Conservation (phyloP, 2,329 filamentous ascomycete species). For the Dactylellina sp. region DNA sequence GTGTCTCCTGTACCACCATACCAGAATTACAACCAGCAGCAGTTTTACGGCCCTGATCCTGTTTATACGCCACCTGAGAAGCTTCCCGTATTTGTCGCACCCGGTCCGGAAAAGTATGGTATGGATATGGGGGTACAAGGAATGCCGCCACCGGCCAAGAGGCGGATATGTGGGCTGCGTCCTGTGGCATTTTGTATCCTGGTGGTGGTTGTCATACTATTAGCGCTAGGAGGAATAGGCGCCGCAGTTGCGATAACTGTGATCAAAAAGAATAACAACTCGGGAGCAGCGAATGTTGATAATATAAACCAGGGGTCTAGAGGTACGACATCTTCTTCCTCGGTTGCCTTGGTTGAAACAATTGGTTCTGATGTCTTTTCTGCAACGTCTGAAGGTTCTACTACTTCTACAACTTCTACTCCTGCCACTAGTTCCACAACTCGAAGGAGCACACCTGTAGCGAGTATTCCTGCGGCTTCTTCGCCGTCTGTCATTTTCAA, state of each 20-base stretch:
- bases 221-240: constrained; percentile 33
- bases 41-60: background rate
- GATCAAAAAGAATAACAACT: constrained; percentile 20
- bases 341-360: background rate
- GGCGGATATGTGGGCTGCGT: constrained; percentile 35
- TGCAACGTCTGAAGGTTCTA: background rate
- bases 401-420: background rate
- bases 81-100: constrained; percentile 2
- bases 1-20: constrained; percentile 13
- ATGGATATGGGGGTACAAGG: constrained; percentile 8
- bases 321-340: constrained; percentile 1
- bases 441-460: background rate
- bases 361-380: constrained; percentile 1
- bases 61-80: background rate
- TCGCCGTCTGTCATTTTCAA: too few species aligned
- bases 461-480: too few species aligned
- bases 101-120: constrained; percentile 9
- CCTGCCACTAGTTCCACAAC: background rate
- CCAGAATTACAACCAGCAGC: background rate
- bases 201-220: constrained; percentile 11
- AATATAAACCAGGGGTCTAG: background rate
- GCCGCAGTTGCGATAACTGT: constrained; percentile 37
- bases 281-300: background rate
- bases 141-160: constrained; percentile 8
- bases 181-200: constrained; percentile 37